Evolutionary conservation across 371 early-diverging fungal genomes (phyloP).

Genomic region (Vairimorpha apis): DNA sequence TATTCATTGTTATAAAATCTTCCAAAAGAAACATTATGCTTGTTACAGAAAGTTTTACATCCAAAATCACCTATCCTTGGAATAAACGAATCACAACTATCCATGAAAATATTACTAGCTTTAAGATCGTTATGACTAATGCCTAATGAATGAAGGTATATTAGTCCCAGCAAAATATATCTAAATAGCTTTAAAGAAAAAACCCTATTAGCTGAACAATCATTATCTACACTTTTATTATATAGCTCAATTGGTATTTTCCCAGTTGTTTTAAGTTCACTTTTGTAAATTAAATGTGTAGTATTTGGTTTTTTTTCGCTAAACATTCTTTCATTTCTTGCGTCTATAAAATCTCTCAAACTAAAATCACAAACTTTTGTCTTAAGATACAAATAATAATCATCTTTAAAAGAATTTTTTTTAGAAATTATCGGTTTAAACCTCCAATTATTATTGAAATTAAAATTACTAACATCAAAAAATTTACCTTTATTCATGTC

Average conservation of each 20-base stretch:
- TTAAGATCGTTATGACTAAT: conserved; percentile 52
- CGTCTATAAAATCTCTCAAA: conserved; percentile 17
- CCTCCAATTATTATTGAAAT: too few relatives aligned
- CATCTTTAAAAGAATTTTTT: background rate
- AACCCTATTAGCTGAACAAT: too few relatives aligned
- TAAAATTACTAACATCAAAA: background rate
- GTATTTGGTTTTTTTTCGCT: background rate
- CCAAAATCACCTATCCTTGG: conserved; percentile 64
- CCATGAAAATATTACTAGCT: conserved; percentile 37
- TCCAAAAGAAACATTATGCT: background rate
- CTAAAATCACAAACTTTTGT: conserved; percentile 7
- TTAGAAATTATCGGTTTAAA: too few relatives aligned
- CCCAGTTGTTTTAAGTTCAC: background rate
- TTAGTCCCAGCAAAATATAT: conserved; percentile 31
- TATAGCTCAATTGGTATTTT: background rate
- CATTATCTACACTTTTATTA: background rate
- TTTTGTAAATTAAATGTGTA: background rate
- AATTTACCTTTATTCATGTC: background rate
- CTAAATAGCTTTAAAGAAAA: conserved; percentile 20
- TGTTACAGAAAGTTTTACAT: conserved; percentile 11
- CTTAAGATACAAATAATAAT: conserved; percentile 11
- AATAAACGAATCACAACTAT: conserved; percentile 63
- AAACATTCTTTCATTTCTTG: background rate
- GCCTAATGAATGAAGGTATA: conserved; percentile 30
- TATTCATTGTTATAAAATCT: background rate